Percentiles rank a stretch among this genome's conserved stretches.
These are phyloP conservation scores for Pichia phayaonensis DNA, from an alignment of 805 yeast species.

Conservation along the genomic window DNA sequence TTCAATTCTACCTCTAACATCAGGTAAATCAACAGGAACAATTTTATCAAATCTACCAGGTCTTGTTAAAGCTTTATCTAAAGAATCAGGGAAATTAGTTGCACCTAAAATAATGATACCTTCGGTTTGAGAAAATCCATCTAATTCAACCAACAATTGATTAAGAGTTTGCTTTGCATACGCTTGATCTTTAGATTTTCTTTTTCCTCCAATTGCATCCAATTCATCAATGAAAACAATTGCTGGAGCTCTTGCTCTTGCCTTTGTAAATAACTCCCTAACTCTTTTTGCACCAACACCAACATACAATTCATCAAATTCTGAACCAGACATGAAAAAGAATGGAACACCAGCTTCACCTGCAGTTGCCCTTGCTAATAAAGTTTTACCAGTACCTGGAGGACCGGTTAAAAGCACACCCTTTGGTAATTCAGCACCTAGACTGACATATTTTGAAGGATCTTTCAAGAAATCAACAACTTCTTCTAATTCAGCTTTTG, in stretches of 20 bases:
- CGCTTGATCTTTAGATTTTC: slow-evolving; percentile 97
- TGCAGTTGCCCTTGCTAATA: slow-evolving; percentile 95
- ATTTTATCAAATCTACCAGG: slow-evolving; percentile 98
- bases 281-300: slow-evolving; percentile 99
- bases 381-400: slow-evolving; percentile 98
- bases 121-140: slow-evolving; percentile 86
- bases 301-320: slow-evolving; percentile 94
- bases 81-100: slow-evolving; percentile 93
- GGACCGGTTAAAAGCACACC: slow-evolving; percentile 97
- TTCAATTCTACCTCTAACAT: slow-evolving; percentile 93
- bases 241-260: slow-evolving; percentile 93
- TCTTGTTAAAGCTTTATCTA: slow-evolving; percentile 94
- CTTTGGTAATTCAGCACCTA: slow-evolving; percentile 96
- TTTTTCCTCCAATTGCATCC: slow-evolving; percentile 97
- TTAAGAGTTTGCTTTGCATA: slow-evolving; percentile 96
- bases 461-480: slow-evolving; percentile 96
- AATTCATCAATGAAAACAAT: slow-evolving; percentile 95
- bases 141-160: slow-evolving; percentile 91
- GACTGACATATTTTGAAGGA: slow-evolving; percentile 90
- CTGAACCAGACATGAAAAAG: slow-evolving; percentile 97
- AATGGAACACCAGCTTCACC: slow-evolving; percentile 99
- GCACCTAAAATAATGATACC: slow-evolving; percentile 97
- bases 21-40: slow-evolving; percentile 93
- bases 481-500: slow-evolving; percentile 94
- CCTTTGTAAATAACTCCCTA: slow-evolving; percentile 87